Base-by-base conservation (phyloP, 352 stramenopile species). In the Aphanomyces euteiches region DNA sequence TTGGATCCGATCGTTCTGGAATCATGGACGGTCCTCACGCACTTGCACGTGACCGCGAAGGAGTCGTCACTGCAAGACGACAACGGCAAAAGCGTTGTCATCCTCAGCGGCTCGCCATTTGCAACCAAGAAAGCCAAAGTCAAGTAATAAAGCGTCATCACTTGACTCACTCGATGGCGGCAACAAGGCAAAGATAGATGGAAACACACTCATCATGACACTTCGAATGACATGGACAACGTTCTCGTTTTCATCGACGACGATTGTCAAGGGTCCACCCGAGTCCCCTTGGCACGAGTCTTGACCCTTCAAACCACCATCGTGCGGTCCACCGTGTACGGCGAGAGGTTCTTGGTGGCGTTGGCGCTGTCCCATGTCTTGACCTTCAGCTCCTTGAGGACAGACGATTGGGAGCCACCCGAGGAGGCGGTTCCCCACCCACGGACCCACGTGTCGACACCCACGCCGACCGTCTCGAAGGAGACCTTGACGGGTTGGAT, bases 371-470 rank as follows among this genome's bases (percentile, higher is more conserved):
- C 82, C 15, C 86, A 65, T 2, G 89, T 47, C 3, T 79, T 67
- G 8, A 87, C 73, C 38, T 82, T 69, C 21, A 88, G 75, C 8
- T 75, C 68, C 41, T 81, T 69, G 28, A 87, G 64, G 61, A 80
- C 73, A 12, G 60, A 66, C 17, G 78, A 79, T 19, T 73, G 50
- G 0, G 10, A 5, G 2, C 75, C 77, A 3, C 67, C 71, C 40
- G 74, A 38, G 3, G 66, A 47, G 1, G 79, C 89, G 45, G 39
- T 73, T 8, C 39, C 53, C 10, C 8, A 17, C n/a, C 17, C 6
- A 17, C 69, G 58, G 4, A 72, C 69, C 4, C 12, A 82, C 7
- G 82, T 80, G 68, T 83, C 73, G 43, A 75, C 76, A 50, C 79
- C 79, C 17, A 79, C 75, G 58, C 80, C 67, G 69, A 85, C 86